phyloP scores from a whole-genome alignment of 148 eudicot genomes.

The Pharnaceum exiguum region DNA sequence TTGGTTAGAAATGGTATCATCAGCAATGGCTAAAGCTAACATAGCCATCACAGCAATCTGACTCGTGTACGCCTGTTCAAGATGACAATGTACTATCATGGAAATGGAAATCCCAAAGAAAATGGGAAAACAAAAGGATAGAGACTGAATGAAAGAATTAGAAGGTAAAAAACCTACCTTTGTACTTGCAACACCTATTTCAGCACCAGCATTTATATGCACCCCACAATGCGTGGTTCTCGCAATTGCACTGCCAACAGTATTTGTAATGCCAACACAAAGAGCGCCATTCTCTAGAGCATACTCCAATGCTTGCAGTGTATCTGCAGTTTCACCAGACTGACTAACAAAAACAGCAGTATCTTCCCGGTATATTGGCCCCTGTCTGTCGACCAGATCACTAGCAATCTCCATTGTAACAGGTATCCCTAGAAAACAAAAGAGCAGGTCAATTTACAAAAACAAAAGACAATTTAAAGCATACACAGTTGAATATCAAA shows the following conservation, averaged over 20 bases:
- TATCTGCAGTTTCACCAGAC: constrained; percentile 99
- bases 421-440: constrained; percentile 61
- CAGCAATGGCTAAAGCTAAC: constrained; percentile 90
- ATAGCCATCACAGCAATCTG: constrained; percentile 98
- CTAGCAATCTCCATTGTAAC: constrained; percentile 97
- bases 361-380: constrained; percentile 96
- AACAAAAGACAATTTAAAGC: background rate
- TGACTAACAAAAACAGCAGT: constrained; percentile 97
- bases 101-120: constrained; percentile 7
- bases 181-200: constrained; percentile 98
- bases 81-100: background rate
- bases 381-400: constrained; percentile 96
- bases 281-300: constrained; percentile 91
- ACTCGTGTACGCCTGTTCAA: constrained; percentile 92
- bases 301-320: constrained; percentile 83
- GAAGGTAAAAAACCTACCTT: constrained; percentile 42
- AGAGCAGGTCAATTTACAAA: background rate
- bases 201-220: constrained; percentile 96
- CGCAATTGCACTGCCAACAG: constrained; percentile 97
- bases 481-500: constrained; percentile 6
- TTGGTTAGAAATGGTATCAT: constrained; percentile 80
- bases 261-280: constrained; percentile 96
- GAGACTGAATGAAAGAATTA: background rate
- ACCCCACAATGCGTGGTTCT: constrained; percentile 91
- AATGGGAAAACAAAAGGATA: background rate